These are phyloP conservation scores for Xylaria sp. DNA, from an alignment of 2,329 filamentous ascomycete species.

Conservation along the genomic window DNA sequence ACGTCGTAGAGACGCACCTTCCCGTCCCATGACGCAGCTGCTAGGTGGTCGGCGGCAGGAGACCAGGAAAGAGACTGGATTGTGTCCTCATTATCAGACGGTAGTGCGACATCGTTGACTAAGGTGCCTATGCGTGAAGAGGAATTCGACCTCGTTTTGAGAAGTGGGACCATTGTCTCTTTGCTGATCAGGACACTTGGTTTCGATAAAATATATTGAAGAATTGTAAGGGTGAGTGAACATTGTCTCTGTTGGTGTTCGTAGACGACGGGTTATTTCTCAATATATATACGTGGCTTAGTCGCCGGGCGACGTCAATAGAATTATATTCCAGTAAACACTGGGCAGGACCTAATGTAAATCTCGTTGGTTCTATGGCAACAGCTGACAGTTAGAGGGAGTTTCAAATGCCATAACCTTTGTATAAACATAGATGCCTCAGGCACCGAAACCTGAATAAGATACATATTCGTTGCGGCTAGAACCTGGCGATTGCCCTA, in stretches of 20 bases:
- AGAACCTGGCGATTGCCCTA: neutral
- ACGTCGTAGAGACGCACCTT: slow-evolving; percentile 53
- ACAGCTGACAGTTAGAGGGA: neutral
- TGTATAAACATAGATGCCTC: neutral
- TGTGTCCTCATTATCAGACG: slow-evolving; percentile 46
- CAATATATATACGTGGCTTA: neutral
- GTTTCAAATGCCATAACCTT: neutral
- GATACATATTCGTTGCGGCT: neutral
- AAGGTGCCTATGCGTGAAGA: neutral
- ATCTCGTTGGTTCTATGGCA: neutral
- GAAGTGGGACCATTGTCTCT: neutral
- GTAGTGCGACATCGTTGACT: neutral
- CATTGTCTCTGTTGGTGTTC: neutral
- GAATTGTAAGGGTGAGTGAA: neutral
- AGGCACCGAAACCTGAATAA: neutral
- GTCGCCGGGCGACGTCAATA: neutral
- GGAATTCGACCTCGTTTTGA: neutral
- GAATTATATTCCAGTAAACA: neutral
- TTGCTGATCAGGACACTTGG: neutral
- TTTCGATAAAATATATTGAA: too few species aligned
- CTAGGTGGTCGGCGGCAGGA: slow-evolving; percentile 49
- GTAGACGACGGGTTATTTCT: neutral
- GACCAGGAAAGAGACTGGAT: slow-evolving; percentile 54
- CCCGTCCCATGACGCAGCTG: slow-evolving; percentile 53
- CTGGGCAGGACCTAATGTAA: neutral